Conservation (phyloP, 169 alveolate genomes). For the Plasmodium reichenowi region DNA sequence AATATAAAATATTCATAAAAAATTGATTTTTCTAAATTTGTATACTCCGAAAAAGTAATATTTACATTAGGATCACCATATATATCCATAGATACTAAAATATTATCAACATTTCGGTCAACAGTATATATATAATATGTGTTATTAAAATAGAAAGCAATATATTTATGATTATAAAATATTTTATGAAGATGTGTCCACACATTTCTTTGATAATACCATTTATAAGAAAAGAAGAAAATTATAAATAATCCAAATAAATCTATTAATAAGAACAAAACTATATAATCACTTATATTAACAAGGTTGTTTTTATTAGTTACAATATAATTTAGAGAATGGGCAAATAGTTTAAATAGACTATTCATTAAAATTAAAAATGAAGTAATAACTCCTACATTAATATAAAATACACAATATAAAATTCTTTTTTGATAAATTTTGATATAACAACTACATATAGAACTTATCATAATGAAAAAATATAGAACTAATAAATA, state of each 20-base stretch:
- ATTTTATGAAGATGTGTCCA: conserved; percentile 50
- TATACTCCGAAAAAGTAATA: conserved; percentile 49
- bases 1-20: conserved; percentile 39
- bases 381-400: conserved; percentile 57
- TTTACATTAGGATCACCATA: conserved; percentile 26
- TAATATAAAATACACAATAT: conserved; percentile 60
- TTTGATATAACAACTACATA: conserved; percentile 61
- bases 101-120: conserved; percentile 49
- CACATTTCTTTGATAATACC: conserved; percentile 42
- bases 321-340: conserved; percentile 40
- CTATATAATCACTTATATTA: conserved; percentile 46
- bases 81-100: conserved; percentile 36
- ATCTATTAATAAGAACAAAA: conserved; percentile 48
- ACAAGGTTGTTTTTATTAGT: conserved; percentile 6
- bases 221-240: conserved; percentile 22
- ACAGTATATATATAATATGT: conserved; percentile 48
- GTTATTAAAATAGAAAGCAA: conserved; percentile 24
- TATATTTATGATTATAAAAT: conserved; percentile 52
- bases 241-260: conserved; percentile 41
- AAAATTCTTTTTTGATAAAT: conserved; percentile 56
- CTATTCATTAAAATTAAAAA: conserved; percentile 52
- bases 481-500: conserved; percentile 10
- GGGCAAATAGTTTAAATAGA: conserved; percentile 57
- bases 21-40: conserved; percentile 43
- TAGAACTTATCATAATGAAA: conserved; percentile 41